A percentile compares a stretch with the other conserved stretches of the same genome.
Conservation (phyloP, 2,329 filamentous ascomycete species). For the Hortaea sp. region DNA sequence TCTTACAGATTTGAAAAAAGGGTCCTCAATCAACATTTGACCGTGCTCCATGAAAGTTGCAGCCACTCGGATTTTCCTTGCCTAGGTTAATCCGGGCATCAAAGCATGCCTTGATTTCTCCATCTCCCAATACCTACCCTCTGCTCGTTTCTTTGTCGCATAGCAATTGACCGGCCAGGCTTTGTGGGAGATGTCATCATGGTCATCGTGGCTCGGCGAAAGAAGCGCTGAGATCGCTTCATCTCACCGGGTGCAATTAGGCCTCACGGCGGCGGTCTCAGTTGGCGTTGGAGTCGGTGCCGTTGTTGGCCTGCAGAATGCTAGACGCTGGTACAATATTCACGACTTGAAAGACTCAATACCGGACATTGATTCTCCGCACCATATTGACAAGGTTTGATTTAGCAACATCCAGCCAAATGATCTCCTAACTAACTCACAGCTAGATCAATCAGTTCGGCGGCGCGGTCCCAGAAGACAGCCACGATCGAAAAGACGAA, state of each 20-base stretch:
- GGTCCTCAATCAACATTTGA: too few relatives aligned
- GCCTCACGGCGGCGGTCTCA: constrained; percentile 56
- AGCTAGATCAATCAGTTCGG: constrained; percentile 52
- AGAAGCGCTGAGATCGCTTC: constrained; percentile 28
- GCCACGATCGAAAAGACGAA: constrained; percentile 41
- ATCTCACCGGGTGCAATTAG: constrained; percentile 50
- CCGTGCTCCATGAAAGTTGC: too few relatives aligned
- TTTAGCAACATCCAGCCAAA: background rate
- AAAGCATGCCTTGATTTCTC: too few relatives aligned
- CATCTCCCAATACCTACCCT: too few relatives aligned
- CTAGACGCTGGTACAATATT: constrained; percentile 45
- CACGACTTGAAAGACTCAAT: constrained; percentile 53
- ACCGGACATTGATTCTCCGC: constrained; percentile 42
- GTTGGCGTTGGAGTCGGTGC: constrained; percentile 40
- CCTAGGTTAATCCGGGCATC: too few relatives aligned
- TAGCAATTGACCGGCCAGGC: too few relatives aligned
- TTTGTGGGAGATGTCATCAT: constrained; percentile 32
- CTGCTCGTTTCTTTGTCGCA: too few relatives aligned
- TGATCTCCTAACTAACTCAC: constrained; percentile 25
- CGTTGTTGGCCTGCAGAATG: constrained; percentile 48
- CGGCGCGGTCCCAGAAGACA: constrained; percentile 36
- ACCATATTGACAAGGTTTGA: constrained; percentile 35
- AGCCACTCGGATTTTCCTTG: too few relatives aligned
- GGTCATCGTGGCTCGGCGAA: constrained; percentile 34
- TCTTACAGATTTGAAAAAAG: too few relatives aligned